phyloP scores from a whole-genome alignment of 2,329 filamentous ascomycete genomes.

The Daldinia eschscholtzii region DNA sequence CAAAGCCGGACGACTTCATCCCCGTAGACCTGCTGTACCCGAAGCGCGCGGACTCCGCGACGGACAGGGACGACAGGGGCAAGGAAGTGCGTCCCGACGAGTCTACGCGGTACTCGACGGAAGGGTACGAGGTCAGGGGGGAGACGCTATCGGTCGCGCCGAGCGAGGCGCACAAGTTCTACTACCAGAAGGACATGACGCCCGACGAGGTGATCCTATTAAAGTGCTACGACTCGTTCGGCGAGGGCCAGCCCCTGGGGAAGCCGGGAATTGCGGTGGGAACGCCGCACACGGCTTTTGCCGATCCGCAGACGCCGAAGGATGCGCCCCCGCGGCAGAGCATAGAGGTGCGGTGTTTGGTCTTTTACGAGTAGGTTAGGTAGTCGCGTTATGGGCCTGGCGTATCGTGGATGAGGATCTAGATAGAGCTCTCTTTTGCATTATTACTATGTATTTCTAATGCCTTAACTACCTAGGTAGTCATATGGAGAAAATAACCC shows the following conservation, averaged over 20 bases:
- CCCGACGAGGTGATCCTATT: constrained; percentile 62
- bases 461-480: background rate
- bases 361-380: constrained; percentile 66
- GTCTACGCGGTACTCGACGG: constrained; percentile 59
- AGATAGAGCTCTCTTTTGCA: no score
- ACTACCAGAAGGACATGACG: constrained; percentile 76
- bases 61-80: constrained; percentile 69
- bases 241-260: constrained; percentile 52
- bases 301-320: constrained; percentile 65
- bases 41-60: constrained; percentile 48
- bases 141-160: constrained; percentile 72
- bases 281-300: constrained; percentile 67
- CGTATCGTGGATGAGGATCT: background rate
- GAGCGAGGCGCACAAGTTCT: constrained; percentile 70
- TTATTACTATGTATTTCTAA: background rate
- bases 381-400: background rate
- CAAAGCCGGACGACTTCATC: constrained; percentile 68
- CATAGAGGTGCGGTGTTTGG: constrained; percentile 73
- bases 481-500: no score
- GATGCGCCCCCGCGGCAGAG: constrained; percentile 65
- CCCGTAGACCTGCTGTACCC: constrained; percentile 74
- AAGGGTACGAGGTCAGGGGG: constrained; percentile 71
- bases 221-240: constrained; percentile 67
- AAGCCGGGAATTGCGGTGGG: constrained; percentile 59
- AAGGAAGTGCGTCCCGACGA: constrained; percentile 69